A percentile compares a stretch with the other conserved stretches of the same genome.
Conservation (phyloP, 768 basidiomycete genomes). For the Mycena galopus region DNA sequence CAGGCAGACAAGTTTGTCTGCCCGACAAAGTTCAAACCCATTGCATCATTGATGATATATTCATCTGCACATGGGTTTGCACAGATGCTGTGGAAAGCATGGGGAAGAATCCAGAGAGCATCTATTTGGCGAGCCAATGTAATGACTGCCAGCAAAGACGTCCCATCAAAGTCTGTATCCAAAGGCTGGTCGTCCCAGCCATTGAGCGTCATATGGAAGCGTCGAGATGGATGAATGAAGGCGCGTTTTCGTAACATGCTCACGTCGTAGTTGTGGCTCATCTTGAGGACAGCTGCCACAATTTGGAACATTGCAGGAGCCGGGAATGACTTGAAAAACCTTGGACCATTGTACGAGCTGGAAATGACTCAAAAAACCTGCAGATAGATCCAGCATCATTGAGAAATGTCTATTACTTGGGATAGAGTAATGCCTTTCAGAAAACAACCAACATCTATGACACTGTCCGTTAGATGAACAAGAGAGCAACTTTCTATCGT, state of each 20-base stretch:
- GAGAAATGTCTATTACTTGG: not conserved
- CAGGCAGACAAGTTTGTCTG: too few relatives aligned
- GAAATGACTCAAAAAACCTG: not conserved
- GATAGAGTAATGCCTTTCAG: not conserved
- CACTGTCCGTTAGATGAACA: not conserved
- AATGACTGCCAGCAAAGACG: not conserved
- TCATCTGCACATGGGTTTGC: not conserved
- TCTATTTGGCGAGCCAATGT: not conserved
- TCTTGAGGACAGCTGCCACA: not conserved
- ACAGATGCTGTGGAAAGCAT: not conserved
- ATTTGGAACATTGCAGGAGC: not conserved
- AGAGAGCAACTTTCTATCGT: not conserved
- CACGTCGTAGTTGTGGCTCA: conserved; percentile 9
- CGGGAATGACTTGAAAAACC: too few relatives aligned
- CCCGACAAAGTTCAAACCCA: not conserved
- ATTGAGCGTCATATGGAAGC: not conserved
- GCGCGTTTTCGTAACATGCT: not conserved
- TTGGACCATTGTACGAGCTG: not conserved
- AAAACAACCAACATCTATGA: not conserved
- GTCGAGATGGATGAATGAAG: not conserved
- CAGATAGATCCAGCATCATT: not conserved
- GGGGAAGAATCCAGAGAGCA: not conserved
- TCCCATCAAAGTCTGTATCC: not conserved
- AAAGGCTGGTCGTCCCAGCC: not conserved
- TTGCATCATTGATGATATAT: not conserved